Evolutionary conservation across 2,329 filamentous ascomycete genomes (phyloP).

Genomic region (Alternaria tenuissima): DNA sequence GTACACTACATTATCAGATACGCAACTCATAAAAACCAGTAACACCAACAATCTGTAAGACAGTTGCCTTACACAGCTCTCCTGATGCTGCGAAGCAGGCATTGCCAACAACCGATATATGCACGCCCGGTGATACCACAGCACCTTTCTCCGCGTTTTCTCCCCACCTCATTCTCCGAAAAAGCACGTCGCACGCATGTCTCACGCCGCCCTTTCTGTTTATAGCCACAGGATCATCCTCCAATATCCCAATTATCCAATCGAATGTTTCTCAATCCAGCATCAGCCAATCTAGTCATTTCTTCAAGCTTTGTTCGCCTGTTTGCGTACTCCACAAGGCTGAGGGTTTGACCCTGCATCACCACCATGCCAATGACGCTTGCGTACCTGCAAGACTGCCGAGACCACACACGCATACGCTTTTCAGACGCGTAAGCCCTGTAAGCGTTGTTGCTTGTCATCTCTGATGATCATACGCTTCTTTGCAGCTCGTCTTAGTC

Average conservation of each 20-base stretch:
- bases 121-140: conserved; percentile 8
- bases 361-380: conserved; percentile 16
- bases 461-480: conserved; percentile 3
- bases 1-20: neutral
- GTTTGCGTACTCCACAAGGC: conserved; percentile 11
- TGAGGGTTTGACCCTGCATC: conserved; percentile 22
- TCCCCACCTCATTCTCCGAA: conserved; percentile 33
- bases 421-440: conserved; percentile 25
- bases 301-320: conserved; percentile 1
- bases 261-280: neutral
- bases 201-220: conserved; percentile 9
- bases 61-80: neutral
- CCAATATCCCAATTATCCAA: neutral
- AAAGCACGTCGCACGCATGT: conserved; percentile 3
- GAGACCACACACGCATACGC: conserved; percentile 12
- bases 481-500: neutral
- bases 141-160: conserved; percentile 24
- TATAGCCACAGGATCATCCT: neutral
- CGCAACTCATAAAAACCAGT: neutral
- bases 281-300: conserved; percentile 2
- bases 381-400: neutral
- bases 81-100: neutral
- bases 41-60: fast-evolving
- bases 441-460: conserved; percentile 9
- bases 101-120: conserved; percentile 8